Evolutionary conservation across 352 stramenopile genomes (phyloP), one percentile per base, ranked within the genome.

Genomic region (Globisporangium uncinulatum): DNA sequence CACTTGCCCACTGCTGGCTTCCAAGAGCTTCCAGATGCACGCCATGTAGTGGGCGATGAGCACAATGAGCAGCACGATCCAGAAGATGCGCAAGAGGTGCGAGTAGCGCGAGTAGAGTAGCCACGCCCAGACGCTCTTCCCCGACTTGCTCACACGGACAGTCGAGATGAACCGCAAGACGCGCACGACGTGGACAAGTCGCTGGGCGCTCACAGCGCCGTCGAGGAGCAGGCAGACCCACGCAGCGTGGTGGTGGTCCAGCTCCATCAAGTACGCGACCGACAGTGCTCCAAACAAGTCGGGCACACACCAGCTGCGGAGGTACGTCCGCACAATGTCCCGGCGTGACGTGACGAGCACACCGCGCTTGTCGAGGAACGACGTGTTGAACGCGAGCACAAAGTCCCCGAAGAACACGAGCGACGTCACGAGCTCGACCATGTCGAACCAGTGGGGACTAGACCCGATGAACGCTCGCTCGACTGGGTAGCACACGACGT

Each of bases 21-120:
- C 59, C 34, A 82, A 63, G 51, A 73, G 10, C 60, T 74, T 67
- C 78, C 75, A 88, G 20, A 62, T 56, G 37, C 78, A 88, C 3
- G 75, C 74, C 11, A 79, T 72, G 43, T 83, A 72, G 56, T 86
- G 76, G 4, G 69, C 64, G 21, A 76, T 72, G 19, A 70, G 62
- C 13, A 88, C 45, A 4, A 86, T 48, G 17, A 76, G 21, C 11
- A 51, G 24, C 0, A 87, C 44, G 34, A 83, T 64, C 4, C 63
- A 61, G 47, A 62, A 51, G 13, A 86, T 72, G 13, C 68, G 65
- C 24, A 85, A 56, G 3, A 72, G 39, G 46, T 74, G 63, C 19
- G 54, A 66, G 57, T 69, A 67, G 0, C 67, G 66, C 8, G 63
- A 76, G 59, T 72, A 81, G n/a, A 67, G 32, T 10, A 77, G 51